Percentiles rank a stretch among this genome's conserved stretches.
Evolutionary conservation across 2,329 filamentous ascomycete genomes (phyloP).

Genomic region (Pestalotiopsis sp.): DNA sequence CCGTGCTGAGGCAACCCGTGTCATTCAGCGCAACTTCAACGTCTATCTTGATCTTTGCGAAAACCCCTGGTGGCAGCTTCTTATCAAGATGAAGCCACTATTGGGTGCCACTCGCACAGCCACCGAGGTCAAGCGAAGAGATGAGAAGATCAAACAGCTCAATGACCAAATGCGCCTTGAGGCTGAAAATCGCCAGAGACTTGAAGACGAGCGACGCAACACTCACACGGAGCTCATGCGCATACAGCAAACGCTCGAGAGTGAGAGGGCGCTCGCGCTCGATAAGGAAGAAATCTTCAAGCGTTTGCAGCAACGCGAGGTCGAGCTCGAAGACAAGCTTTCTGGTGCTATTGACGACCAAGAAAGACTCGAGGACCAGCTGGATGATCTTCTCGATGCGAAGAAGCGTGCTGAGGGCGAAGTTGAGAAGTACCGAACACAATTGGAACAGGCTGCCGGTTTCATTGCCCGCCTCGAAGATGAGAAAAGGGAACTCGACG

Average conservation of each 20-base stretch:
- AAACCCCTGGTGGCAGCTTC: conserved; percentile 97
- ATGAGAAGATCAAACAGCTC: conserved; percentile 88
- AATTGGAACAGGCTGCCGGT: conserved; percentile 87
- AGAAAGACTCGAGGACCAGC: conserved; percentile 87
- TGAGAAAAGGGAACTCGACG: conserved; percentile 76
- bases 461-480: conserved; percentile 84
- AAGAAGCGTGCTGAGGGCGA: conserved; percentile 89
- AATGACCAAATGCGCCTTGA: conserved; percentile 83
- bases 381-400: conserved; percentile 83
- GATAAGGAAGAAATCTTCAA: conserved; percentile 99
- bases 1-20: conserved; percentile 87
- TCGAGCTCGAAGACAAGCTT: conserved; percentile 89
- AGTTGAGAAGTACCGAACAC: conserved; percentile 72
- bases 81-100: conserved; percentile 92
- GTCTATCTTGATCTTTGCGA: conserved; percentile 87
- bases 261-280: conserved; percentile 88
- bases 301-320: conserved; percentile 87
- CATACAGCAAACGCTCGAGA: conserved; percentile 92
- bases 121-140: conserved; percentile 89
- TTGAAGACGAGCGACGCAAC: conserved; percentile 89
- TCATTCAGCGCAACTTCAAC: conserved; percentile 93
- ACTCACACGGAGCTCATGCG: conserved; percentile 84
- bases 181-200: conserved; percentile 68
- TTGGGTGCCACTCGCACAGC: conserved; percentile 89
- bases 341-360: conserved; percentile 91